Evolutionary conservation across 768 basidiomycete genomes (phyloP).

Genomic region (Agaricus subrufescens): DNA sequence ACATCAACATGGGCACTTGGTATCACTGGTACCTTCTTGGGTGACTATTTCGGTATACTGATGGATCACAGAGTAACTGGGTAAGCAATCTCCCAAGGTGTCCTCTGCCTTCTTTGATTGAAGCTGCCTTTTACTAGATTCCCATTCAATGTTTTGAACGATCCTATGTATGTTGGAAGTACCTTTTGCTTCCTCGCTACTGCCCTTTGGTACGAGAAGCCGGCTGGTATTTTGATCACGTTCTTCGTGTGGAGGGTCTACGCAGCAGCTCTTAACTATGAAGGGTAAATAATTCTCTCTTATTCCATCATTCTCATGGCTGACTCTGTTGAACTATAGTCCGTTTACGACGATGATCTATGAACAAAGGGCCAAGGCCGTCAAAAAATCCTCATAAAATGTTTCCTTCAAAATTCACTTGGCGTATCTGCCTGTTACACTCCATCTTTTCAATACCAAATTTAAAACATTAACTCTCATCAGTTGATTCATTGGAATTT

Average conservation of each 20-base stretch:
- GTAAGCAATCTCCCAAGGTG: slow-evolving; percentile 19
- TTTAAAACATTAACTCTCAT: neutral
- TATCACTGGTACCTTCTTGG: slow-evolving; percentile 89
- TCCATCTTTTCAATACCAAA: neutral
- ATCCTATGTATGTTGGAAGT: slow-evolving; percentile 98
- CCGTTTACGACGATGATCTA: slow-evolving; percentile 87
- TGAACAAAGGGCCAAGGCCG: slow-evolving; percentile 42
- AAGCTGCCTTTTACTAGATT: slow-evolving; percentile 41
- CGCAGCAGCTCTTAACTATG: slow-evolving; percentile 76
- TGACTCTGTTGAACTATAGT: slow-evolving; percentile 22
- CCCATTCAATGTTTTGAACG: slow-evolving; percentile 88
- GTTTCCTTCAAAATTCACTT: neutral
- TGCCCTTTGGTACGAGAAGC: slow-evolving; percentile 87
- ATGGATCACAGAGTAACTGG: slow-evolving; percentile 90
- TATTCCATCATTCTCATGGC: neutral
- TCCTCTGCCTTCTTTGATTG: neutral
- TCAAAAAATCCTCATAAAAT: slow-evolving; percentile 14
- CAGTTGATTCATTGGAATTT: neutral
- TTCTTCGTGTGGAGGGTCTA: slow-evolving; percentile 83
- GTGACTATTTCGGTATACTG: slow-evolving; percentile 80
- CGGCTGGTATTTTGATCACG: slow-evolving; percentile 78
- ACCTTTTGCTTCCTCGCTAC: slow-evolving; percentile 85
- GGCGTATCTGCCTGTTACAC: neutral
- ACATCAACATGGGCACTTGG: slow-evolving; percentile 89
- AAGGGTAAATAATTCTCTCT: slow-evolving; percentile 63